A percentile compares a stretch with the other conserved stretches of the same genome.
Evolutionary conservation across 345 rosid species (phyloP).

Genomic region (Ricinus communis): DNA sequence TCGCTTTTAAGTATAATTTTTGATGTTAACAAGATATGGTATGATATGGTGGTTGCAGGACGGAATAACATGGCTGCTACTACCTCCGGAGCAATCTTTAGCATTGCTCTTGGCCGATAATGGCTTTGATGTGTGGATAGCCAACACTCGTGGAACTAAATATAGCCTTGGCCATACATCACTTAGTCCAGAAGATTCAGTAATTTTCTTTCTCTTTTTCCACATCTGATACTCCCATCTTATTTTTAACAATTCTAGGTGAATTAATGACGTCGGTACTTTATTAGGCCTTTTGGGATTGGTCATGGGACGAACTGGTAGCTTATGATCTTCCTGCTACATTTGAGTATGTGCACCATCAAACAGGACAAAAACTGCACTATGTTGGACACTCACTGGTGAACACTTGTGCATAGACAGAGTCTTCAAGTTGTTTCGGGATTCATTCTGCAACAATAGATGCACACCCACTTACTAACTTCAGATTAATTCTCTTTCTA

Average conservation of each 20-base stretch:
- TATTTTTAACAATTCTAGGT: background rate
- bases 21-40: background rate
- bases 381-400: conserved; percentile 57
- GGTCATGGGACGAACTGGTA: conserved; percentile 60
- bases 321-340: conserved; percentile 55
- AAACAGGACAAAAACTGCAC: conserved; percentile 45
- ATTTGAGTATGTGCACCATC: conserved; percentile 37
- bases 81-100: conserved; percentile 42
- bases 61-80: conserved; percentile 41
- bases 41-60: conserved; percentile 47
- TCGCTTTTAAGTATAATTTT: background rate
- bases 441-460: background rate
- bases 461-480: background rate
- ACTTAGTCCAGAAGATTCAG: conserved; percentile 21
- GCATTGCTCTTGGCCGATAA: conserved; percentile 53
- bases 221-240: background rate
- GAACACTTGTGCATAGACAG: background rate
- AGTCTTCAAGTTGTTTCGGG: no score
- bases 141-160: conserved; percentile 48
- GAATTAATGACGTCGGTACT: background rate
- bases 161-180: conserved; percentile 41
- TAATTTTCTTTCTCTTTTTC: background rate
- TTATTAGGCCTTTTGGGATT: conserved; percentile 50
- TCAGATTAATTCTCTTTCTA: background rate
- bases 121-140: conserved; percentile 52